Percentiles rank a stretch among this genome's conserved stretches.
Conservation (phyloP, 805 yeast genomes). For the Kockiozyma suomiensis region DNA sequence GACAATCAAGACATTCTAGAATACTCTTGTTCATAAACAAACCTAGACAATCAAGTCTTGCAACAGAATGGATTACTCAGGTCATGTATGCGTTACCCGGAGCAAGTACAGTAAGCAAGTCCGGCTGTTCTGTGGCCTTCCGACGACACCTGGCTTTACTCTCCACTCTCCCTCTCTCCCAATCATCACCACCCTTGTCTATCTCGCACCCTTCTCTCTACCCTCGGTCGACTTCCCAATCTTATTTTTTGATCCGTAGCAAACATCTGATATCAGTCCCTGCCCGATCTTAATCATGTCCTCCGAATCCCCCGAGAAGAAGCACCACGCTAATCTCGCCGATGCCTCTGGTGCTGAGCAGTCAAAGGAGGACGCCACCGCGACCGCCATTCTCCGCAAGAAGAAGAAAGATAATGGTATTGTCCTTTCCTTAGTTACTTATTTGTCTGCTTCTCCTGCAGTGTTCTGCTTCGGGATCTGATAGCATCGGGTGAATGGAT, state of each 20-base stretch:
- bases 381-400: slow-evolving; percentile 95
- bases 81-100: slow-evolving; percentile 1
- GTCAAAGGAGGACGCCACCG: slow-evolving; percentile 70
- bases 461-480: not conserved
- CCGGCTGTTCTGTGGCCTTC: slow-evolving; percentile 13
- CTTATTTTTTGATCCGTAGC: no score
- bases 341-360: slow-evolving; percentile 70
- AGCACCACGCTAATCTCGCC: slow-evolving; percentile 45
- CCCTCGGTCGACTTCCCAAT: no score
- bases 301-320: slow-evolving; percentile 36
- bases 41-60: no score
- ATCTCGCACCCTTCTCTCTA: not conserved
- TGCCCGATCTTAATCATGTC: not conserved
- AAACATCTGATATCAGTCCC: no score
- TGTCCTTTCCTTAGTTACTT: slow-evolving; percentile 3
- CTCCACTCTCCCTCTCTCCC: not conserved
- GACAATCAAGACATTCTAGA: not conserved
- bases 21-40: not conserved
- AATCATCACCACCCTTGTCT: not conserved
- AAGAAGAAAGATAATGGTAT: slow-evolving; percentile 91
- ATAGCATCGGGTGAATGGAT: slow-evolving; percentile 3
- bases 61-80: not conserved
- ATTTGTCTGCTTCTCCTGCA: not conserved
- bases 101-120: not conserved
- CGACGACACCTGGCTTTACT: not conserved